phyloP scores from a whole-genome alignment of 768 basidiomycete species.

The Russula brevipes region DNA sequence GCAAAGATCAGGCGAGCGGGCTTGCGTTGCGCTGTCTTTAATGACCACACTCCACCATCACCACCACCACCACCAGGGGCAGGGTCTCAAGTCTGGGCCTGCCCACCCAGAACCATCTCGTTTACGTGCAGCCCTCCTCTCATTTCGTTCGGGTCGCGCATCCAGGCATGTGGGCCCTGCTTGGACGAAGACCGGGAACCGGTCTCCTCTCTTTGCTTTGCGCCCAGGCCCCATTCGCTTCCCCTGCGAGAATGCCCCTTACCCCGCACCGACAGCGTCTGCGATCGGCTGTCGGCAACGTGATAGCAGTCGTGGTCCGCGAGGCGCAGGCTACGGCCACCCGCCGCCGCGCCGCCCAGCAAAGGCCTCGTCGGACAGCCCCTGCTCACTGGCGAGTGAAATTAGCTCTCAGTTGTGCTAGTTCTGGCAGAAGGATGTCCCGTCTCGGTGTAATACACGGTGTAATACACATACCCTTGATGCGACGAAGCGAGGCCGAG shows the following conservation, averaged over 20 bases:
- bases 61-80: background rate
- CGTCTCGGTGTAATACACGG: too few relatives aligned
- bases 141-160: background rate
- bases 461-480: background rate
- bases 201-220: too few relatives aligned
- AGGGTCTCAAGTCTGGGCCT: background rate
- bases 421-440: too few relatives aligned
- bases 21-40: background rate
- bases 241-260: too few relatives aligned
- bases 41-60: background rate
- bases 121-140: background rate
- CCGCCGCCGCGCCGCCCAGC: too few relatives aligned
- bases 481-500: background rate
- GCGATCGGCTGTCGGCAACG: background rate
- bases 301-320: background rate
- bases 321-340: too few relatives aligned
- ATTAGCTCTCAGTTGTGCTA: background rate
- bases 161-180: background rate
- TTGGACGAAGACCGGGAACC: background rate
- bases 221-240: too few relatives aligned
- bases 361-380: too few relatives aligned
- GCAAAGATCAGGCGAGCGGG: background rate
- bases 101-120: background rate
- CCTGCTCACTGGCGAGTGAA: background rate
- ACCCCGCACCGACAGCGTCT: background rate